Percentiles rank a stretch among this genome's conserved stretches.
Conservation (phyloP, 306 rosid genomes). For the Sophora flavescens region DNA sequence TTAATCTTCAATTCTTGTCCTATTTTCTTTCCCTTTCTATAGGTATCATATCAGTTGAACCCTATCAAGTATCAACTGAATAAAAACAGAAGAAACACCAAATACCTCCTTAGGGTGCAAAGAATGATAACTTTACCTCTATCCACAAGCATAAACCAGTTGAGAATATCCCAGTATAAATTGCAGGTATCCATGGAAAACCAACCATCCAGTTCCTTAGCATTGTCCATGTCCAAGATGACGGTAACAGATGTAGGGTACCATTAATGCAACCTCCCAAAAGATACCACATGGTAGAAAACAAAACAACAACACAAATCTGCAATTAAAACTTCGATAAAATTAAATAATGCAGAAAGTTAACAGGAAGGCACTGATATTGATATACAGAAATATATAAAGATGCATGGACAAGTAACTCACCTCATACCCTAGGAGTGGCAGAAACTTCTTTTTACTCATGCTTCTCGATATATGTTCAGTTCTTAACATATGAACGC, state of each 20-base stretch:
- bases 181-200: slow-evolving; percentile 87
- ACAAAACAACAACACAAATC: slow-evolving; percentile 69
- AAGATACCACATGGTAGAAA: slow-evolving; percentile 68
- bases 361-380: slow-evolving; percentile 11
- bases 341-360: slow-evolving; percentile 24
- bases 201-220: slow-evolving; percentile 61
- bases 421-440: slow-evolving; percentile 82
- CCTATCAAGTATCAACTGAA: neutral
- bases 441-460: slow-evolving; percentile 62
- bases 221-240: slow-evolving; percentile 63
- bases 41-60: too few relatives aligned
- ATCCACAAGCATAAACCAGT: slow-evolving; percentile 82
- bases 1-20: too few relatives aligned
- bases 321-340: slow-evolving; percentile 42
- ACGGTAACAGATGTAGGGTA: slow-evolving; percentile 47
- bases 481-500: slow-evolving; percentile 83
- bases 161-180: slow-evolving; percentile 80
- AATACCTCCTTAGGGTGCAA: neutral
- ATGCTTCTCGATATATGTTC: slow-evolving; percentile 74
- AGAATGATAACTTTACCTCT: slow-evolving; percentile 60
- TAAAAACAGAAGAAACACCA: neutral
- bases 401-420: slow-evolving; percentile 37
- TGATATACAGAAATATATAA: neutral
- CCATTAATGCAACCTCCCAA: slow-evolving; percentile 58
- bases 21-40: too few relatives aligned